Evolutionary conservation across 257 asterid genomes (phyloP).

Genomic region (Verbascum thapsus): DNA sequence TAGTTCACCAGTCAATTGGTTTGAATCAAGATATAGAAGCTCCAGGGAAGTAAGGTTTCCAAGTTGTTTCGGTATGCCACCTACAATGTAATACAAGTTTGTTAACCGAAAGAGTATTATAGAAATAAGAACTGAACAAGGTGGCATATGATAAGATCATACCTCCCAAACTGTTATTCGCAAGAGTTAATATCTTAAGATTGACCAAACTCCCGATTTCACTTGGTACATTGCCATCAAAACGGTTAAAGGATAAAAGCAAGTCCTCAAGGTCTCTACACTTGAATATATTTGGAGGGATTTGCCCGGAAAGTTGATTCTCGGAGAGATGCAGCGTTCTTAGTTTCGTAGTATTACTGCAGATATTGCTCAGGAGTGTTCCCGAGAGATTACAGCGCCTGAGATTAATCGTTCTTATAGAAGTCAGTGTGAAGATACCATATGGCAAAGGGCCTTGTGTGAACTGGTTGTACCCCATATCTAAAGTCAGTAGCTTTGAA

Average conservation of each 20-base stretch:
- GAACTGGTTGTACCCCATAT: background rate
- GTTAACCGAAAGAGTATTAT: background rate
- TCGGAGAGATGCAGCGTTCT: no score
- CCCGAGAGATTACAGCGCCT: no score
- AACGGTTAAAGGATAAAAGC: constrained; percentile 36
- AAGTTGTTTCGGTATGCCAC: background rate
- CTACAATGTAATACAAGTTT: background rate
- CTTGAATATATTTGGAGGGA: no score
- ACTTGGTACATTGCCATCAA: constrained; percentile 38
- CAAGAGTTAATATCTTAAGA: constrained; percentile 10
- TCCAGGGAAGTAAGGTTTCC: constrained; percentile 26
- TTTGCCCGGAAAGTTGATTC: no score
- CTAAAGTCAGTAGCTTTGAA: background rate
- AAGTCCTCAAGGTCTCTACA: constrained; percentile 33
- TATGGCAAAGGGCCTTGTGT: no score
- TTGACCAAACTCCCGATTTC: background rate
- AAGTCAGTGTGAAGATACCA: constrained; percentile 10
- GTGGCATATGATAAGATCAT: constrained; percentile 7
- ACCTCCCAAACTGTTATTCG: constrained; percentile 18
- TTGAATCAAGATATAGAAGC: background rate
- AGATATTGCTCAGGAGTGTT: no score
- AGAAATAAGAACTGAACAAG: no score
- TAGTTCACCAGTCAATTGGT: constrained; percentile 33
- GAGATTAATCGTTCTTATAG: background rate
- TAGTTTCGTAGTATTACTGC: no score